phyloP scores from a whole-genome alignment of 2,329 filamentous ascomycete genomes.

The Metarhizium anisopliae region DNA sequence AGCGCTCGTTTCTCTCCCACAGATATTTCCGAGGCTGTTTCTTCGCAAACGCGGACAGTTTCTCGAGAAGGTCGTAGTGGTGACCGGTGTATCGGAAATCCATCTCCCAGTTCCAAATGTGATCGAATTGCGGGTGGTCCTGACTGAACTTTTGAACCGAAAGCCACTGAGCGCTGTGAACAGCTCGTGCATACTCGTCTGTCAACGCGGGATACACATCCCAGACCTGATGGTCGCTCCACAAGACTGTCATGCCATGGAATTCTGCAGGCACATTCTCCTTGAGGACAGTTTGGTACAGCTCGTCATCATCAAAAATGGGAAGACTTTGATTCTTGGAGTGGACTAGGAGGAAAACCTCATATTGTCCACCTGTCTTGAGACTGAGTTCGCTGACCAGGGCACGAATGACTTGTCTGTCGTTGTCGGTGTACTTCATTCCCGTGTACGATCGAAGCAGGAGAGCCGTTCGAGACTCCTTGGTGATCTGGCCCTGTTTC shows the following conservation, averaged over 20 bases:
- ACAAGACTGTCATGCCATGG: conserved; percentile 60
- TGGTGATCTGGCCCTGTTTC: conserved; percentile 14
- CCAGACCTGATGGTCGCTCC: conserved; percentile 66
- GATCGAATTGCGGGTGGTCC: conserved; percentile 71
- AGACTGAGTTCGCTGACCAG: conserved; percentile 70
- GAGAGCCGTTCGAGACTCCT: conserved; percentile 57
- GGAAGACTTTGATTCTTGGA: conserved; percentile 54
- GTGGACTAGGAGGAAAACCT: conserved; percentile 72
- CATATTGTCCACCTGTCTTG: conserved; percentile 70
- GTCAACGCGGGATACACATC: conserved; percentile 69
- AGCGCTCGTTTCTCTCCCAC: conserved; percentile 66
- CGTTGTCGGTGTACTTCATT: conserved; percentile 69
- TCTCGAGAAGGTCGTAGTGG: conserved; percentile 69
- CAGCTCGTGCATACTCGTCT: conserved; percentile 43
- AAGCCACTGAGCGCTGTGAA: conserved; percentile 58
- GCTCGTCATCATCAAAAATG: conserved; percentile 49
- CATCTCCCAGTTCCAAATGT: conserved; percentile 83
- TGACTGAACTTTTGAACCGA: conserved; percentile 68
- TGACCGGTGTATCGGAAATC: conserved; percentile 73
- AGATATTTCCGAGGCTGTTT: conserved; percentile 62
- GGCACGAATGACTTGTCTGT: conserved; percentile 69
- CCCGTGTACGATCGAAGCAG: conserved; percentile 68
- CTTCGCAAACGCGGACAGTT: conserved; percentile 52
- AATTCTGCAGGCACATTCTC: conserved; percentile 62
- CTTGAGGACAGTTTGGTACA: conserved; percentile 51